Percentiles rank a stretch among this genome's conserved stretches.
These are phyloP conservation scores for Aspergillus nidulans DNA, from an alignment of 495 filamentous ascomycete species.

Conservation along the genomic window DNA sequence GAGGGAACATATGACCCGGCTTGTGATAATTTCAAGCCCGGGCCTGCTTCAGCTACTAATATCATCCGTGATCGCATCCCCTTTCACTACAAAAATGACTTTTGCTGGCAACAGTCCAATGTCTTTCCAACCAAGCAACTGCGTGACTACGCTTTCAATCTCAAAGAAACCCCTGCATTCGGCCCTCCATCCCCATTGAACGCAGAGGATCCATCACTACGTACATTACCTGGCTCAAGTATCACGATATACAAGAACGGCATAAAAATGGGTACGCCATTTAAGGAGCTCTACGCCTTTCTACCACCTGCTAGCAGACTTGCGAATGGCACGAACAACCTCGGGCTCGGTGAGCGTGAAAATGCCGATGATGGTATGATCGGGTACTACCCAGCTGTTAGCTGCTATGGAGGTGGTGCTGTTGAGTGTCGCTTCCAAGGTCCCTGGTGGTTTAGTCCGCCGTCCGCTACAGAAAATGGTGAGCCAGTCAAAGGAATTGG, in stretches of 20 bases:
- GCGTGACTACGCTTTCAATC: constrained; percentile 59
- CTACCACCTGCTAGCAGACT: constrained; percentile 80
- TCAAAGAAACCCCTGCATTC: constrained; percentile 44
- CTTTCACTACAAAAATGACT: constrained; percentile 85
- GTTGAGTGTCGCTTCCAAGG: constrained; percentile 89
- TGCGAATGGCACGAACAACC: constrained; percentile 51
- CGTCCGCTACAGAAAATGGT: constrained; percentile 32
- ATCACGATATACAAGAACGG: constrained; percentile 95
- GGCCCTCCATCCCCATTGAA: constrained; percentile 57
- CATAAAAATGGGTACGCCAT: constrained; percentile 76
- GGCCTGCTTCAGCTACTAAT: constrained; percentile 47
- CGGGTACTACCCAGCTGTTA: constrained; percentile 92
- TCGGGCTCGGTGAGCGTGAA: constrained; percentile 73
- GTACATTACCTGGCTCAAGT: constrained; percentile 79
- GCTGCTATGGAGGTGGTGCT: constrained; percentile 85
- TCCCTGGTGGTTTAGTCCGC: constrained; percentile 83
- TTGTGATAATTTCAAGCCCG: constrained; percentile 20
- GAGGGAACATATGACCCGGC: constrained; percentile 82
- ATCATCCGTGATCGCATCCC: constrained; percentile 92
- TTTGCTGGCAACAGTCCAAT: constrained; percentile 94
- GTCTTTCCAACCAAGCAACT: constrained; percentile 85
- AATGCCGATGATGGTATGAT: constrained; percentile 86
- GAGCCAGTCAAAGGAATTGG: constrained; percentile 54
- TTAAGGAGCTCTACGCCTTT: constrained; percentile 85
- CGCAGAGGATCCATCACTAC: constrained; percentile 64